Evolutionary conservation across 768 basidiomycete species (phyloP).

Genomic region (Lactifluus echinatus): DNA sequence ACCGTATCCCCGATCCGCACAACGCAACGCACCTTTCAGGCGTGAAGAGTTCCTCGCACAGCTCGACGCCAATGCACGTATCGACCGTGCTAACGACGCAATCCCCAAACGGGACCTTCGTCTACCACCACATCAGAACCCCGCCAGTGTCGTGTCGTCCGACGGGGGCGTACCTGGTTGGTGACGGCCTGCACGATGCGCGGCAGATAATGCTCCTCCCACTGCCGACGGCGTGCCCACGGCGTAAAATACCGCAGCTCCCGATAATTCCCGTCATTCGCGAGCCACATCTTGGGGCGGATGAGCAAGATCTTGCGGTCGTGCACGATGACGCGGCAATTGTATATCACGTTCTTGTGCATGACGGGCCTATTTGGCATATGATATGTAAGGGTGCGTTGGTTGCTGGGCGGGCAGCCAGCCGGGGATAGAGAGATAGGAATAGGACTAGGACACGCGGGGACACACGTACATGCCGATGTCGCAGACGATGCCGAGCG

Average conservation of each 20-base stretch:
- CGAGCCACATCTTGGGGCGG: conserved; percentile 99
- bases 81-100: conserved; percentile 89
- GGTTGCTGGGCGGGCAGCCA: too few relatives aligned
- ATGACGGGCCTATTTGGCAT: conserved; percentile 91
- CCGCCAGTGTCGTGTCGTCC: too few relatives aligned
- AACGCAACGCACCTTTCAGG: conserved; percentile 68
- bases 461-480: conserved; percentile 92
- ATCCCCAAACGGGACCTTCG: conserved; percentile 91
- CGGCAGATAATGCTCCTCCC: conserved; percentile 89
- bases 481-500: conserved; percentile 86
- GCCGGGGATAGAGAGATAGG: too few relatives aligned
- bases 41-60: conserved; percentile 97
- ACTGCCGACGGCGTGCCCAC: conserved; percentile 83
- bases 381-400: too few relatives aligned
- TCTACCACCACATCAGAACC: too few relatives aligned
- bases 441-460: too few relatives aligned
- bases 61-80: conserved; percentile 93
- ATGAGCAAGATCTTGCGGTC: conserved; percentile 86
- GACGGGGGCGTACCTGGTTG: conserved; percentile 53
- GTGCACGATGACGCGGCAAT: conserved; percentile 86
- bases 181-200: conserved; percentile 84
- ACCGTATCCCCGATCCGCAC: neutral
- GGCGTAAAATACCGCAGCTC: conserved; percentile 80
- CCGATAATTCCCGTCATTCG: conserved; percentile 97
- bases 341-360: conserved; percentile 98